Percentiles rank a stretch among this genome's conserved stretches.
Conservation (phyloP, 1,139 yeast species). For the Yamadazyma triangularis region DNA sequence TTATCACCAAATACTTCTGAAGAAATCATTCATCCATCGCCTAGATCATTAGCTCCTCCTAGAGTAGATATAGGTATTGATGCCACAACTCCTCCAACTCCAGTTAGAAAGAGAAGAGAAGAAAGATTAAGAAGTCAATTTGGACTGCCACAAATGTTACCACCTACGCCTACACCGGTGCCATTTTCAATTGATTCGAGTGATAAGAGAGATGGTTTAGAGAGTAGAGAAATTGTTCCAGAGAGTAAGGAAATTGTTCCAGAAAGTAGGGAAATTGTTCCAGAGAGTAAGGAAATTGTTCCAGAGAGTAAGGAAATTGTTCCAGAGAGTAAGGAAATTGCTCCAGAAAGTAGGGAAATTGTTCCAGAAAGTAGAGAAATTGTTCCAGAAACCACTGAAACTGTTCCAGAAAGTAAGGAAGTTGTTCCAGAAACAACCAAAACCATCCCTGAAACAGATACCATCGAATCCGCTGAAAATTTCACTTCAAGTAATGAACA, state of each 20-base stretch:
- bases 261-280: background rate
- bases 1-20: conserved; percentile 14
- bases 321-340: conserved; percentile 2
- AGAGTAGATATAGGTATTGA: conserved; percentile 16
- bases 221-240: background rate
- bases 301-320: background rate
- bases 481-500: background rate
- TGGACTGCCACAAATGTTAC: background rate
- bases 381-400: conserved; percentile 5
- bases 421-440: background rate
- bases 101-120: conserved; percentile 10
- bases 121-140: conserved; percentile 3
- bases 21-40: conserved; percentile 18
- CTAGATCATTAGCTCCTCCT: conserved; percentile 20
- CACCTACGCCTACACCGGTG: background rate
- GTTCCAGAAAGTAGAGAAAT: background rate
- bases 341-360: background rate
- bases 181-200: background rate
- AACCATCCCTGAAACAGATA: background rate
- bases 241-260: conserved; percentile 2
- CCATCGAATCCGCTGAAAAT: background rate
- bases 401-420: conserved; percentile 2
- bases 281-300: background rate
- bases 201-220: too few species aligned
- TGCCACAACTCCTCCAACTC: conserved; percentile 18